Evolutionary conservation across 164 flowering plant genomes (phyloP).

Genomic region (Sedum album): DNA sequence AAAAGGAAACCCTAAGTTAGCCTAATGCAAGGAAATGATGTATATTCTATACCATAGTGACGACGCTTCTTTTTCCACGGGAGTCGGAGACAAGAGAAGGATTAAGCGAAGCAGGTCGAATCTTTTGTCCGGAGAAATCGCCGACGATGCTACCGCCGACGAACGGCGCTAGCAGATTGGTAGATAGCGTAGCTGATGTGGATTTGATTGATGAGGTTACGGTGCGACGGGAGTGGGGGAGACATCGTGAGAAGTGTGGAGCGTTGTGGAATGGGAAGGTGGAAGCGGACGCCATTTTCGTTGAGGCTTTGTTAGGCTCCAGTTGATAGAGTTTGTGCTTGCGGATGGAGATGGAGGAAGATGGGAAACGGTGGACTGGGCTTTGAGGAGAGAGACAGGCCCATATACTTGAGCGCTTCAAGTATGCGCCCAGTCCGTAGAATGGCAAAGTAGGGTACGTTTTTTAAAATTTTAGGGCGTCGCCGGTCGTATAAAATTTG

Average conservation of each 20-base stretch:
- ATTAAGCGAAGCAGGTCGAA: slow-evolving; percentile 42
- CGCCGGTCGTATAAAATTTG: no score
- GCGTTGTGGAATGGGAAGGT: slow-evolving; percentile 23
- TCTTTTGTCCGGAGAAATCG: slow-evolving; percentile 49
- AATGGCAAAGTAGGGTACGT: no score
- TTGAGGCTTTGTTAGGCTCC: slow-evolving; percentile 41
- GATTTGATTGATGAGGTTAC: not conserved
- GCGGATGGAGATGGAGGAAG: not conserved
- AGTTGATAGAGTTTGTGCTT: slow-evolving; percentile 14
- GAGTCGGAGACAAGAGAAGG: slow-evolving; percentile 29
- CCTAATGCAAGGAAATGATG: not conserved
- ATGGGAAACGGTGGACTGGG: not conserved
- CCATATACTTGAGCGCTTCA: no score
- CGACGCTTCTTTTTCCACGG: slow-evolving; percentile 48
- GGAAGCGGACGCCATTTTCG: slow-evolving; percentile 27
- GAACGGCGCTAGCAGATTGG: slow-evolving; percentile 34
- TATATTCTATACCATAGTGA: slow-evolving; percentile 55
- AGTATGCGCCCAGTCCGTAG: no score
- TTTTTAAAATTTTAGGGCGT: no score
- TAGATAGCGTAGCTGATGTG: slow-evolving; percentile 9
- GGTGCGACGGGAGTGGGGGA: slow-evolving; percentile 22
- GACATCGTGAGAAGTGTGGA: slow-evolving; percentile 13
- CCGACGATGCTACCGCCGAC: slow-evolving; percentile 36
- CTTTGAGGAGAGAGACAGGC: not conserved
- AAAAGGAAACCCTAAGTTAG: not conserved